Evolutionary conservation across 768 basidiomycete species (phyloP), one percentile per base, ranked within the genome.

Genomic region (Trametes coccinea): DNA sequence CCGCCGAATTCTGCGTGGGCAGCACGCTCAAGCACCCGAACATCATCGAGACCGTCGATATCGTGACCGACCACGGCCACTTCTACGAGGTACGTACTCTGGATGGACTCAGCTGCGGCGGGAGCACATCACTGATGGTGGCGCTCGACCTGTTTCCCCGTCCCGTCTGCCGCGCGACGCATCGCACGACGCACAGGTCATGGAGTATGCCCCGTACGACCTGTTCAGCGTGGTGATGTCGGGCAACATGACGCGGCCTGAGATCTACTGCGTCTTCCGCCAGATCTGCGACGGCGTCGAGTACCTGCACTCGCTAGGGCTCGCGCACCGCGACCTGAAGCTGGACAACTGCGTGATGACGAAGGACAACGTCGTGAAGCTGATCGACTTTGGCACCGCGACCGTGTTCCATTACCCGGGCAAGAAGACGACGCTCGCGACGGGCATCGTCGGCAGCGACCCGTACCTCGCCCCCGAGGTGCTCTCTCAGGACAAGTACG

Each of bases 281-380:
- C 97, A 99, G 76, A 98, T 99, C 67, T 93, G 95, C 75, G 91
- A 93, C 69, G 97, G 97, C 58, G 96, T 99, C 64, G 92, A 96
- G 75, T 98, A 99, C 73, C 87, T 99, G 51, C 97, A 99, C 76
- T 90, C 92, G 66, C 88, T 98, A 80, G 97, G 97, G 30, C 88
- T 98, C 53, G 97, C 97, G 5, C 97, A 99, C 72, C 92, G 97
- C 47, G 97, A 99, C 75, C 86, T 99, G 77, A 99, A 99, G 76
- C 90, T 99, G 62, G 97, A 99, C 79, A 99, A 99, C 74, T 98
- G 97, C 75, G 97, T 99, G 78, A 97, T 99, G 93, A 96, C 92
- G n/a, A 79, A 80, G 3, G 82, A 89, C 71, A 94, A 98, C 71
- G 84, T 97, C 67, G 93, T 99, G 79, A 99, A 99, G 74, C 84